These are phyloP conservation scores for Chlamydomonas incerta DNA, from an alignment of 139 green algal genomes.

Conservation along the genomic window DNA sequence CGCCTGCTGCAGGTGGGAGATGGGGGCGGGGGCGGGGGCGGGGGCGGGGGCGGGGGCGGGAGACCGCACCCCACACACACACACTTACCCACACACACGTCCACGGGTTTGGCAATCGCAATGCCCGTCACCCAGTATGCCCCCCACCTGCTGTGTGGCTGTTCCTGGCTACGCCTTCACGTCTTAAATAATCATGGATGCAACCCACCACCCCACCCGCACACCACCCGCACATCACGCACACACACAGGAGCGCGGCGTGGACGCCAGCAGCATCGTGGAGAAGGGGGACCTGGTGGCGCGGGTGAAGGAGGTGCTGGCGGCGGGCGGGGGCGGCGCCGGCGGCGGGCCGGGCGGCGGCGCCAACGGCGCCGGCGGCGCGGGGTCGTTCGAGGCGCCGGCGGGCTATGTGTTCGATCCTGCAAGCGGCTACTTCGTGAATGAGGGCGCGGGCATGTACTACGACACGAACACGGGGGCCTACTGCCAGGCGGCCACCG, in stretches of 20 bases:
- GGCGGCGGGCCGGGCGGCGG: not conserved
- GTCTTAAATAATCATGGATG: too few species aligned
- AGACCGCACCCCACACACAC: too few species aligned
- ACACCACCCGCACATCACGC: too few species aligned
- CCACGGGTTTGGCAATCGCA: too few species aligned
- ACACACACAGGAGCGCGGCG: conserved; percentile 21
- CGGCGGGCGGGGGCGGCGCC: not conserved
- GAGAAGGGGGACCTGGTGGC: conserved; percentile 80
- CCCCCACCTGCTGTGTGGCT: too few species aligned
- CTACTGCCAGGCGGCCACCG: conserved; percentile 58
- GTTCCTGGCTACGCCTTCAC: too few species aligned
- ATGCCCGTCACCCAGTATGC: too few species aligned
- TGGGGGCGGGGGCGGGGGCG: too few species aligned
- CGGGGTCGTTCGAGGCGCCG: conserved; percentile 45
- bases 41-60: too few species aligned
- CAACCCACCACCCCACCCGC: too few species aligned
- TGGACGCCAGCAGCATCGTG: conserved; percentile 62
- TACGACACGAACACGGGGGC: conserved; percentile 64
- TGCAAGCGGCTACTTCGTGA: conserved; percentile 61
- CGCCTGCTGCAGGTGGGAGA: conserved; percentile 67
- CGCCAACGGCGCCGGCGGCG: not conserved
- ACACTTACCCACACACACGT: too few species aligned
- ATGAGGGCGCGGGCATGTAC: conserved; percentile 64
- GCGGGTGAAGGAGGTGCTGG: conserved; percentile 50
- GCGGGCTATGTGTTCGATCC: conserved; percentile 72